Evolutionary conservation across 2,329 filamentous ascomycete species (phyloP).

Genomic region (Aspergillus viridinutans): DNA sequence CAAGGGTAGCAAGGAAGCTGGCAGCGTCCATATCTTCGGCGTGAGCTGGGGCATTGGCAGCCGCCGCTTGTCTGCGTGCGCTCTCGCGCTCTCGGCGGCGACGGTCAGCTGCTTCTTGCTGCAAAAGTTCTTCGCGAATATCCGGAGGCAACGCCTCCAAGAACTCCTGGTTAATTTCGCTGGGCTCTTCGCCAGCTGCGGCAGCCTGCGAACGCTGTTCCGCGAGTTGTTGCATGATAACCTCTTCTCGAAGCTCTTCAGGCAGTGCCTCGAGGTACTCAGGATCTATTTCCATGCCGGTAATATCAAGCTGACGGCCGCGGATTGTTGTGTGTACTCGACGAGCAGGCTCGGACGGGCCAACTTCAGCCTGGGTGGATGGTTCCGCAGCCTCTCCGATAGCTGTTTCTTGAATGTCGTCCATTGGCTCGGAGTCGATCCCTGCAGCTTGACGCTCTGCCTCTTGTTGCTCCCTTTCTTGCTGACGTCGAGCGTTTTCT

Average conservation of each 20-base stretch:
- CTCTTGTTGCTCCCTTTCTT: conserved; percentile 62
- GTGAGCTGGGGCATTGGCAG: conserved; percentile 46
- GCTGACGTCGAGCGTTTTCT: conserved; percentile 57
- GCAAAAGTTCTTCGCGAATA: conserved; percentile 82
- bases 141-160: conserved; percentile 87
- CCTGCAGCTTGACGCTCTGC: conserved; percentile 49
- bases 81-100: conserved; percentile 84
- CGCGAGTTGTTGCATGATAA: conserved; percentile 85
- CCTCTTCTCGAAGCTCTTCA: conserved; percentile 92
- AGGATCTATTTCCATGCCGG: conserved; percentile 85
- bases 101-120: conserved; percentile 84
- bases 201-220: conserved; percentile 75
- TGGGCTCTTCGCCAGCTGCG: conserved; percentile 61
- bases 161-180: conserved; percentile 79
- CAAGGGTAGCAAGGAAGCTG: conserved; percentile 86
- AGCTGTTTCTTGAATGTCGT: conserved; percentile 63
- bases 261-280: conserved; percentile 97
- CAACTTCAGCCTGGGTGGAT: conserved; percentile 40
- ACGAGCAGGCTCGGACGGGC: conserved; percentile 45
- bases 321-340: conserved; percentile 79
- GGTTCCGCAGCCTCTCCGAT: conserved; percentile 27
- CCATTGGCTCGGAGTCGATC: conserved; percentile 59
- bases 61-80: conserved; percentile 61
- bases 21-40: conserved; percentile 86
- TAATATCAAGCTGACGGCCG: conserved; percentile 87